phyloP scores from a whole-genome alignment of 2,329 filamentous ascomycete genomes.

The Hansfordia pulvinata region DNA sequence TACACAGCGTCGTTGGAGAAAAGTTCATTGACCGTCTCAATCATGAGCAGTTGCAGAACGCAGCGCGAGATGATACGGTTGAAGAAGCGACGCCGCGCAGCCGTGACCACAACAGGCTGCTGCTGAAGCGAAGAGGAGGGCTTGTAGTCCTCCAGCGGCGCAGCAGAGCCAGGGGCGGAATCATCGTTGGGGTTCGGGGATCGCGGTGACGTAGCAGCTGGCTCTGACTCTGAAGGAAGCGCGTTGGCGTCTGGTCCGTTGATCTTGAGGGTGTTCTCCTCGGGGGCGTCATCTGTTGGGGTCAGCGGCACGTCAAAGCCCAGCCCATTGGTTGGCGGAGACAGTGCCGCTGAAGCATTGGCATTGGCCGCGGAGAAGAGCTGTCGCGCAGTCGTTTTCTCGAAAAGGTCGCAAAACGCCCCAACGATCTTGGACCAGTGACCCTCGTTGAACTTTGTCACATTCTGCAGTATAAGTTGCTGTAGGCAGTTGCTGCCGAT shows the following conservation, averaged over 20 bases:
- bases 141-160: constrained; percentile 73
- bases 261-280: constrained; percentile 47
- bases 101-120: constrained; percentile 83
- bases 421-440: constrained; percentile 95
- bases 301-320: constrained; percentile 32
- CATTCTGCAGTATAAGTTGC: constrained; percentile 91
- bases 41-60: constrained; percentile 95
- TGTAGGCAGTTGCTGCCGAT: constrained; percentile 98
- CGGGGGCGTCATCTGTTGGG: constrained; percentile 22
- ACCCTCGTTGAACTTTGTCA: constrained; percentile 71
- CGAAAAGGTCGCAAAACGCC: constrained; percentile 91
- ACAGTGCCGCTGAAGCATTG: constrained; percentile 35
- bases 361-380: constrained; percentile 73
- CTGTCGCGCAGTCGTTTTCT: constrained; percentile 86
- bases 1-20: constrained; percentile 97
- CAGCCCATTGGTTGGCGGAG: constrained; percentile 38
- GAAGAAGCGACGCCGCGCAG: constrained; percentile 87
- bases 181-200: constrained; percentile 8
- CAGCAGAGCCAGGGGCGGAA: constrained; percentile 15
- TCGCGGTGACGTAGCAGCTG: constrained; percentile 8
- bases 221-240: constrained; percentile 18
- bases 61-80: constrained; percentile 99
- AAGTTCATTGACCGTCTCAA: constrained; percentile 96
- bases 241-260: constrained; percentile 36
- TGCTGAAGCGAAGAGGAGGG: constrained; percentile 66